Evolutionary conservation across 2,329 filamentous ascomycete species (phyloP).

Genomic region (Fusarium austroafricanum): DNA sequence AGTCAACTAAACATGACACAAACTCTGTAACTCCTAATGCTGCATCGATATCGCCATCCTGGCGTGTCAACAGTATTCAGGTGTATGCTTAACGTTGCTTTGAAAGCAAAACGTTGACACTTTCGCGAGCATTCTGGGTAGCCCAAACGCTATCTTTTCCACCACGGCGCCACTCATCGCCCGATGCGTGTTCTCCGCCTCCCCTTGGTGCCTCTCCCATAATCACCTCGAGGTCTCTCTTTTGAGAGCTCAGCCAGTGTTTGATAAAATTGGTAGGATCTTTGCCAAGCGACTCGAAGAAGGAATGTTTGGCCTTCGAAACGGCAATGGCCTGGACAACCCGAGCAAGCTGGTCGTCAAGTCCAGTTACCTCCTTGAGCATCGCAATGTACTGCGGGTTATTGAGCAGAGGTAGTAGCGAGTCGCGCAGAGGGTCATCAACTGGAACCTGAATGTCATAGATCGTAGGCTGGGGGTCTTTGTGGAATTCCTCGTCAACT

Average conservation of each 20-base stretch:
- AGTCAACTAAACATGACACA: constrained; percentile 38
- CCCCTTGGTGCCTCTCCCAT: constrained; percentile 81
- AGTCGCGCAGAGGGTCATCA: constrained; percentile 81
- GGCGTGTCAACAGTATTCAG: neutral
- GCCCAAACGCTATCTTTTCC: constrained; percentile 67
- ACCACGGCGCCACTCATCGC: constrained; percentile 76
- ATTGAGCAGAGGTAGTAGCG: constrained; percentile 72
- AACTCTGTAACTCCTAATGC: constrained; percentile 40
- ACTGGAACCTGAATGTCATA: constrained; percentile 90
- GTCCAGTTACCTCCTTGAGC: constrained; percentile 77
- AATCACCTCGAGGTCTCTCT: constrained; percentile 88
- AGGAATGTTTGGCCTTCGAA: constrained; percentile 90
- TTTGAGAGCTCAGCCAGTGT: constrained; percentile 91
- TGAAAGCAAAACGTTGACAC: constrained; percentile 70
- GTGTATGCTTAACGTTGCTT: constrained; percentile 56
- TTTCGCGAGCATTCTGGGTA: constrained; percentile 70
- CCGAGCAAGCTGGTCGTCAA: constrained; percentile 88
- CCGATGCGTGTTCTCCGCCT: constrained; percentile 64
- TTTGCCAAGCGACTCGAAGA: constrained; percentile 80
- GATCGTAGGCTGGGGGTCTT: constrained; percentile 79
- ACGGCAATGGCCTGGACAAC: constrained; percentile 85
- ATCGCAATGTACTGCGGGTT: constrained; percentile 77
- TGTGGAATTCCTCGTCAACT: constrained; percentile 86
- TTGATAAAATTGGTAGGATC: constrained; percentile 88
- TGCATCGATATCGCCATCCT: constrained; percentile 5